Conservation (phyloP, 2,329 filamentous ascomycete genomes). For the Pezicula rhizophila region DNA sequence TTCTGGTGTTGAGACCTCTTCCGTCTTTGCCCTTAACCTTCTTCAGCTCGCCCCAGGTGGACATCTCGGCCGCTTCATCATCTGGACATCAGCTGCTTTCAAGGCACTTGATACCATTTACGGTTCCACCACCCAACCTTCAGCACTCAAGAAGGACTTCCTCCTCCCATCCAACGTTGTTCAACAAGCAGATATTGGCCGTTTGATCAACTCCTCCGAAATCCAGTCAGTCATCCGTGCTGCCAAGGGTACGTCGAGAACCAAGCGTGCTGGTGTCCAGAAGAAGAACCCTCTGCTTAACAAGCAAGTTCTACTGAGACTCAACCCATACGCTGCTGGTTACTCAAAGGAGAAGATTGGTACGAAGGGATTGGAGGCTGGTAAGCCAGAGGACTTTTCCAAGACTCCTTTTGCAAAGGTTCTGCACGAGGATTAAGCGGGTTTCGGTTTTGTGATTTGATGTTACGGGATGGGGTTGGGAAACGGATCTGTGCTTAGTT, state of each 20-base stretch:
- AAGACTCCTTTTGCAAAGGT: constrained; percentile 32
- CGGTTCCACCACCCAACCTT: constrained; percentile 83
- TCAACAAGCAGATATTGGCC: constrained; percentile 88
- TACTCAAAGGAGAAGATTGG: constrained; percentile 85
- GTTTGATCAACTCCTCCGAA: constrained; percentile 99
- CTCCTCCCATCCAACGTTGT: constrained; percentile 89
- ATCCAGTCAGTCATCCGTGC: constrained; percentile 92
- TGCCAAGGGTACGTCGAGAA: constrained; percentile 81
- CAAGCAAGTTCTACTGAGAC: constrained; percentile 96
- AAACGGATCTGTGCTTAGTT: constrained; percentile 1
- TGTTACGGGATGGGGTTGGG: neutral
- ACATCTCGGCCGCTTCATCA: constrained; percentile 96
- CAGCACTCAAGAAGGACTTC: constrained; percentile 98
- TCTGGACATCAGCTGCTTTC: constrained; percentile 98
- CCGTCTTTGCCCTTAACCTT: constrained; percentile 92
- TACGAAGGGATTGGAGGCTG: constrained; percentile 56
- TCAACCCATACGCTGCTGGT: constrained; percentile 94
- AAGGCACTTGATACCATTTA: constrained; percentile 95
- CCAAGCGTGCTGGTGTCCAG: constrained; percentile 87
- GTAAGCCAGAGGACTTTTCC: constrained; percentile 46
- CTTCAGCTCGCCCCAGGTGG: constrained; percentile 98
- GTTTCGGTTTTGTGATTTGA: constrained; percentile 11
- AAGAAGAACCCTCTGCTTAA: constrained; percentile 99
- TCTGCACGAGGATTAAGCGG: constrained; percentile 43
- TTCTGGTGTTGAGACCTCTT: constrained; percentile 92